Evolutionary conservation across 345 rosid species (phyloP).

Genomic region (Garcia nutans): DNA sequence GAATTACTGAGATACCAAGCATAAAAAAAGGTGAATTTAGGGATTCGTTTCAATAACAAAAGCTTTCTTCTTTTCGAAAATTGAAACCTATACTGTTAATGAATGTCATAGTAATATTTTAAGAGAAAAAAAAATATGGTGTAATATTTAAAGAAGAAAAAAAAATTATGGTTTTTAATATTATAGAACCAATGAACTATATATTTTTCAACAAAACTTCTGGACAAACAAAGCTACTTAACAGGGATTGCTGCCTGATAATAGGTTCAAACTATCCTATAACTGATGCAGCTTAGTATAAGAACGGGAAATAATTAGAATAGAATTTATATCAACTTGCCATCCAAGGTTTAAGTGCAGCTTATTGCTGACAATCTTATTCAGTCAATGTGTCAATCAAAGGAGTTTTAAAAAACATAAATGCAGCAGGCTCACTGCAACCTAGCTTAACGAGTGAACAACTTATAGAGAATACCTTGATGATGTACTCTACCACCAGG

Average conservation of each 20-base stretch:
- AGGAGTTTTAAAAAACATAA: background rate
- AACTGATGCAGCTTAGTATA: background rate
- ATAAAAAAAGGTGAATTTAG: too few species aligned
- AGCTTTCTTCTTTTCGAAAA: background rate
- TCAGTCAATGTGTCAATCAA: background rate
- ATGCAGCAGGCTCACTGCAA: background rate
- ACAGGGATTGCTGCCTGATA: background rate
- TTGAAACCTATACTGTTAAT: too few species aligned
- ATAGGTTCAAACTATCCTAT: background rate
- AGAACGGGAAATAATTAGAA: background rate
- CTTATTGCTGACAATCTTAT: background rate
- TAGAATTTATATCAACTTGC: background rate
- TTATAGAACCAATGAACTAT: background rate
- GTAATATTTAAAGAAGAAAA: background rate
- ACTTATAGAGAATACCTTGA: slow-evolving; percentile 71
- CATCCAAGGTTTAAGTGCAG: background rate
- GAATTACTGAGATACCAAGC: too few species aligned
- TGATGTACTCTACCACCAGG: slow-evolving; percentile 82
- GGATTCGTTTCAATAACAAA: too few species aligned
- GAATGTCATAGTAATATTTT: background rate
- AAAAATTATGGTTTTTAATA: background rate
- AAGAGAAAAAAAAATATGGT: background rate
- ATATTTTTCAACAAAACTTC: background rate
- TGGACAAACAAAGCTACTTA: background rate
- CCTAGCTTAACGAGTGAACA: slow-evolving; percentile 5